Evolutionary conservation across 2,329 filamentous ascomycete species (phyloP).

Genomic region (Neonectria neomacrospora): DNA sequence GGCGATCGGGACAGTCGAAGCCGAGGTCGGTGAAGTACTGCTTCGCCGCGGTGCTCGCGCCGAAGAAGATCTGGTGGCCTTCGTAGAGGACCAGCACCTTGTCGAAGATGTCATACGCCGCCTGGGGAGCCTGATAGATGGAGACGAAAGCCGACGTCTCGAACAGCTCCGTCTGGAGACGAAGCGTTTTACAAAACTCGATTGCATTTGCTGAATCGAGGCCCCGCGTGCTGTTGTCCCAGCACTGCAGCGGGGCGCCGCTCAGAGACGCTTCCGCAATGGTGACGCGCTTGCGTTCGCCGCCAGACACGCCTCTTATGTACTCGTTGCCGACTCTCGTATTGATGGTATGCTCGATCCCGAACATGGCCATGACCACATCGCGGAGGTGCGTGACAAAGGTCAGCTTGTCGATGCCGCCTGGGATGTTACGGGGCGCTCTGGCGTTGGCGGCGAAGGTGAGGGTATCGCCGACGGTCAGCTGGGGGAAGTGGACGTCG

Average conservation of each 20-base stretch:
- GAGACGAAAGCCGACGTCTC: conserved; percentile 68
- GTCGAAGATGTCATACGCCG: conserved; percentile 64
- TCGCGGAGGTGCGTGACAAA: conserved; percentile 72
- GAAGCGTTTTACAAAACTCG: conserved; percentile 71
- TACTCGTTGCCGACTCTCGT: conserved; percentile 77
- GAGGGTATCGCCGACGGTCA: conserved; percentile 80
- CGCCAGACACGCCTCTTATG: conserved; percentile 66
- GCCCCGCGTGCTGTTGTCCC: conserved; percentile 75
- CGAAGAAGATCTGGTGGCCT: conserved; percentile 69
- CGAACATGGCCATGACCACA: conserved; percentile 77
- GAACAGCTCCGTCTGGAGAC: conserved; percentile 69
- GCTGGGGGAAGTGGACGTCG: conserved; percentile 79
- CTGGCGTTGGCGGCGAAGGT: conserved; percentile 77
- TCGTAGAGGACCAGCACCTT: conserved; percentile 76
- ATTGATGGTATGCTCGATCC: conserved; percentile 75
- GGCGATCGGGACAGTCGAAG: conserved; percentile 63
- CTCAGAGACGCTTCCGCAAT: conserved; percentile 50
- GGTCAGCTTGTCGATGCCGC: conserved; percentile 60
- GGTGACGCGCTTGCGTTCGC: conserved; percentile 59
- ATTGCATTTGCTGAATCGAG: conserved; percentile 74
- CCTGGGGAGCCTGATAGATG: conserved; percentile 69
- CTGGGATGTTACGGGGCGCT: conserved; percentile 67
- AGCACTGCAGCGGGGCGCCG: conserved; percentile 68
- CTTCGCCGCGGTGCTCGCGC: conserved; percentile 36
- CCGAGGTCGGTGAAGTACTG: conserved; percentile 54